Base-by-base conservation (phyloP, 1,284 basidiomycete genomes). In the Leccinum subrobustum region DNA sequence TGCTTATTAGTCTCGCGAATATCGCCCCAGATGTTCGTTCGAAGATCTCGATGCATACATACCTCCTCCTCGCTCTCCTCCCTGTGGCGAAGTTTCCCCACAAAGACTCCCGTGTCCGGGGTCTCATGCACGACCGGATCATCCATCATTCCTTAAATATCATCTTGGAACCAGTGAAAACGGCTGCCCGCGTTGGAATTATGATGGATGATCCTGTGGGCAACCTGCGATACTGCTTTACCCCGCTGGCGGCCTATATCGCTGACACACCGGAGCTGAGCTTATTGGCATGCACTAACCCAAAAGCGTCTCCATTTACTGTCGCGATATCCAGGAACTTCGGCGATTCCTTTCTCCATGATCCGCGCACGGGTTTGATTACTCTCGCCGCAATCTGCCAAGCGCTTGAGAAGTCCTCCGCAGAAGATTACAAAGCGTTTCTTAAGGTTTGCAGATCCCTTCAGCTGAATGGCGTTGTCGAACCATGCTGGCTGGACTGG, bases 161-260 rank as follows among this genome's bases (percentile, higher is more conserved):
- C 8, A 60, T 76, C 20, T 59, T 70, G 4, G 18, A 54, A 8
- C 73, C 73, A 3, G 63, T 76, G 14, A 77, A 76, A 55, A 61
- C 48, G 1, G 71, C 71, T 4, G 74, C 72, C 16, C 14, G 54
- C 20, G 52, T 67, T 4, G 74, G 74, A 1, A 42, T 64, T 1
- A 67, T 73, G 63, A 67, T 78, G 66, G 53, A 61, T 11, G 73
- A 74, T 58, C 65, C 74, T 1, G 39, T 68, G 3, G 71, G 74
- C 3, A 48, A 56, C 35, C 14, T 60, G 16, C 18, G 25, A 3
- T 51, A 59, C 7, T 59, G 54, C 12, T 59, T 31, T 25, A 56
- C 33, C 6, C 27, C 48, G 3, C 11, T 60, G 1, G n/a, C 51
- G n/a, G 33, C 53, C 6, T 60, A 51, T 4, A 61, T 58, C 16